A percentile compares a stretch with the other conserved stretches of the same genome.
These are phyloP conservation scores for Vachellia collinsii DNA, from an alignment of 306 rosid genomes.

Conservation along the genomic window DNA sequence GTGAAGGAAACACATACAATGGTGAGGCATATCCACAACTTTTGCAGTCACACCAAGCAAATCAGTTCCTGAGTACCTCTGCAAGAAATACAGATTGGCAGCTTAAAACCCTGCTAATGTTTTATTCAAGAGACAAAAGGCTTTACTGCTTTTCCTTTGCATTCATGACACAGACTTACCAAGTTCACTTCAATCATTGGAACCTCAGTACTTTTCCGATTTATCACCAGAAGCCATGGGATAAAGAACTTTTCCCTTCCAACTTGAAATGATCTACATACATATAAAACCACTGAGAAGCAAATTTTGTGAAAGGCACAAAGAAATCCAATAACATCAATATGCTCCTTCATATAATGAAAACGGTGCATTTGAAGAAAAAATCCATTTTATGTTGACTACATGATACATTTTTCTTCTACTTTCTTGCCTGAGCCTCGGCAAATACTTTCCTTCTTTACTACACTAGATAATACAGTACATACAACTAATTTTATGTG, in stretches of 20 bases:
- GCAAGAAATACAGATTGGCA: conserved; percentile 38
- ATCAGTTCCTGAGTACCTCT: conserved; percentile 92
- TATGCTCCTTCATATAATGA: conserved; percentile 13
- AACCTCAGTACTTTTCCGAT: conserved; percentile 89
- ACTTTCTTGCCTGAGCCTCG: not conserved
- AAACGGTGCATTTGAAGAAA: not conserved
- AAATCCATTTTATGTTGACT: not conserved
- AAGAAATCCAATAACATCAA: conserved; percentile 6
- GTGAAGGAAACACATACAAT: conserved; percentile 58
- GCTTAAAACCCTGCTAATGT: conserved; percentile 19
- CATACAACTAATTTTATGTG: not conserved
- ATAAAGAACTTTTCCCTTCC: conserved; percentile 86
- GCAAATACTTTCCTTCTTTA: not conserved
- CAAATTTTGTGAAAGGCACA: not conserved
- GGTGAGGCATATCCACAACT: conserved; percentile 98
- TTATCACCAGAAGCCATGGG: conserved; percentile 93
- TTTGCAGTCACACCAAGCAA: conserved; percentile 92
- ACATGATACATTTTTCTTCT: conserved; percentile 11
- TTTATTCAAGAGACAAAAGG: conserved; percentile 15
- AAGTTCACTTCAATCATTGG: conserved; percentile 84
- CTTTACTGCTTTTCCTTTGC: conserved; percentile 20
- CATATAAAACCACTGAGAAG: conserved; percentile 20
- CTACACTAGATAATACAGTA: conserved; percentile 4
- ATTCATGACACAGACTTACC: conserved; percentile 53
- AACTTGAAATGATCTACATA: conserved; percentile 91